A percentile compares a stretch with the other conserved stretches of the same genome.
Conservation (phyloP, 495 filamentous ascomycete species). For the Achaetomiella virescens region DNA sequence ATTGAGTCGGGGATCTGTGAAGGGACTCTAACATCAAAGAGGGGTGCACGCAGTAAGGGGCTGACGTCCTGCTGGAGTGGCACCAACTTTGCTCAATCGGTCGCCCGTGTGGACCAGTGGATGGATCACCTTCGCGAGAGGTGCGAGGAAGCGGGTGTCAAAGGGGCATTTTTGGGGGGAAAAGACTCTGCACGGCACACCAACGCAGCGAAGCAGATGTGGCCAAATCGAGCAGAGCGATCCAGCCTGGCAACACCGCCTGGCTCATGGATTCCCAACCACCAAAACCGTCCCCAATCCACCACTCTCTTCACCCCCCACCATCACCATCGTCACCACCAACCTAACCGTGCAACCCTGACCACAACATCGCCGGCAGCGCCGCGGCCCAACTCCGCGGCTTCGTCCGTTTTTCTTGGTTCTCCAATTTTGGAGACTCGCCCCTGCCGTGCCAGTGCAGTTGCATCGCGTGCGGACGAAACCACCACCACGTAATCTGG, state of each 20-base stretch:
- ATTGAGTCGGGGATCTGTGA: too few species aligned
- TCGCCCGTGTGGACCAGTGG: conserved; percentile 21
- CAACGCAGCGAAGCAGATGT: conserved; percentile 31
- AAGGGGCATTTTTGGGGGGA: conserved; percentile 30
- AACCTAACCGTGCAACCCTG: conserved; percentile 1
- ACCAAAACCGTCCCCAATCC: conserved; percentile 12
- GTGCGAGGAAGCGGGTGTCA: conserved; percentile 31
- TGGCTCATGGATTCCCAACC: conserved; percentile 21
- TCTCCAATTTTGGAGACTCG: conserved; percentile 17
- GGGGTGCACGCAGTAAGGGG: conserved; percentile 24
- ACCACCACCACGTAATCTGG: conserved; percentile 2
- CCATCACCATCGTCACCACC: conserved; percentile 19
- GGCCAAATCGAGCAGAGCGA: conserved; percentile 29
- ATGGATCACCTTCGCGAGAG: conserved; percentile 36
- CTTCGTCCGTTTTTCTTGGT: conserved; percentile 11
- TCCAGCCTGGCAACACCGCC: conserved; percentile 22
- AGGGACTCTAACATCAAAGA: not conserved
- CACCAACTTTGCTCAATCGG: conserved; percentile 28
- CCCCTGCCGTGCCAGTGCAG: conserved; percentile 13
- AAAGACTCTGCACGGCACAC: conserved; percentile 31
- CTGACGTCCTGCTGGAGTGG: conserved; percentile 25
- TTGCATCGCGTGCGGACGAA: conserved; percentile 2
- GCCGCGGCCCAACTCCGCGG: conserved; percentile 16
- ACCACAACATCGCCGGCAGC: conserved; percentile 24
- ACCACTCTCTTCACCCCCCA: conserved; percentile 12